phyloP scores from a whole-genome alignment of 495 filamentous ascomycete species.

The Aspergillus heteromorphus region DNA sequence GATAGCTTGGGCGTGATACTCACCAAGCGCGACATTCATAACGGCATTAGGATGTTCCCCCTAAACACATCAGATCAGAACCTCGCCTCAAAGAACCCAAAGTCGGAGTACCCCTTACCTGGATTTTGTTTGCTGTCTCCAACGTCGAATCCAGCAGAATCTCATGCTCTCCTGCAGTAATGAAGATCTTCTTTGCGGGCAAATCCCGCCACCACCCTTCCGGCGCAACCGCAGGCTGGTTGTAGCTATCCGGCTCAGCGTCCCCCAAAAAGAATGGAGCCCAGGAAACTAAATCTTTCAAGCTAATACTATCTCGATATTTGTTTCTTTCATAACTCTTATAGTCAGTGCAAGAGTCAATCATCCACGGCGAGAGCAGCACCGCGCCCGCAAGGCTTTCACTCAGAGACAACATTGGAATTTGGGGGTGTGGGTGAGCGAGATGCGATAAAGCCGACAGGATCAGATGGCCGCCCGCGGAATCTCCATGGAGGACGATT shows the following conservation, averaged over 20 bases:
- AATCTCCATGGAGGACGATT: slow-evolving; percentile 50
- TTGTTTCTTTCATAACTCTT: slow-evolving; percentile 4
- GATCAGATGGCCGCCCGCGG: slow-evolving; percentile 50
- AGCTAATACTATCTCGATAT: not conserved
- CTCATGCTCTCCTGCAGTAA: not conserved
- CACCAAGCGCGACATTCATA: not conserved
- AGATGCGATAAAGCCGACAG: slow-evolving; percentile 47
- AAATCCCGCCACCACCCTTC: not conserved
- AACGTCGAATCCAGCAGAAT: not conserved
- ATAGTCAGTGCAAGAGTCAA: slow-evolving; percentile 1
- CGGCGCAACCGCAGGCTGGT: not conserved
- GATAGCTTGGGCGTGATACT: not conserved
- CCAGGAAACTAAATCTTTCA: not conserved
- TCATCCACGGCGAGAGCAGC: slow-evolving; percentile 12
- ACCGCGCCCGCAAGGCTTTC: slow-evolving; percentile 5
- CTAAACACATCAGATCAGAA: not conserved
- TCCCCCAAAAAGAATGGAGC: not conserved
- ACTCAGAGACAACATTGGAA: slow-evolving; percentile 5
- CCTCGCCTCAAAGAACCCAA: not conserved
- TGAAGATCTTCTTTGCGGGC: not conserved
- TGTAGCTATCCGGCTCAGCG: not conserved
- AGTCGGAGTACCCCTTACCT: not conserved
- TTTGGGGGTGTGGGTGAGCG: slow-evolving; percentile 44
- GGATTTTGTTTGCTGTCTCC: not conserved
- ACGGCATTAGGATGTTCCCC: not conserved